Evolutionary conservation across 441 rosid species (phyloP), one percentile per base, ranked within the genome.

Genomic region (Cnidoscolus chayamansa): DNA sequence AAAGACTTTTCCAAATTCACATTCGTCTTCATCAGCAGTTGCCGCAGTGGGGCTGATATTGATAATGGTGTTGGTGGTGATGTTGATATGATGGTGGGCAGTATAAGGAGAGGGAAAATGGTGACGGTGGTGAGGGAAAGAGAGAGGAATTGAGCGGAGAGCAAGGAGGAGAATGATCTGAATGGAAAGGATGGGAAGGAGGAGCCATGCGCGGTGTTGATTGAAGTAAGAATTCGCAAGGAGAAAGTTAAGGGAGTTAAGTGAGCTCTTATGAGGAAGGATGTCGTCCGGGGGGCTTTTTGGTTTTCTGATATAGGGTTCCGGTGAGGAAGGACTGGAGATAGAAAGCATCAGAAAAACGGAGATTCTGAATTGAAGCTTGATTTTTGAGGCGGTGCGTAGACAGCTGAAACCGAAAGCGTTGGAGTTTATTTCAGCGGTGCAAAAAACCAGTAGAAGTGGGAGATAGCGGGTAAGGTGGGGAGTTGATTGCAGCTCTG

Each of bases 121-220:
- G 40, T 51, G 74, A 77, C 49, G 67, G 65, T 72, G 59, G 54
- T 37, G 70, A 31, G 60, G 76, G 79, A 69, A 79, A 15, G 86
- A 81, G 73, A 81, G 31, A 16, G 88, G 84, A 66, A 87, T n/a
- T 57, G 89, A 84, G 57, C 91, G 88, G 79, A 83, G 79, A 71
- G 83, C 70, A 74, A 88, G 17, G 77, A 90, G 66, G 82, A 90
- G 81, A 69, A 91, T 40, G 81, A 89, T 72, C 76, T 91, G 96
- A 65, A 94, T 68, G 35, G 51, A 76, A 72, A 94, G 78, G 72
- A 91, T 74, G 63, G 82, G 73, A 65, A 88, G 20, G 78, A 91
- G 74, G 1, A 91, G 86, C 88, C 89, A 87, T 81, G 87, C 72
- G 30, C 93, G 87, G 13, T 81, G 84, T 63, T 81, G 85, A 30